These are phyloP conservation scores for Penicillium macrosclerotiorum DNA, from an alignment of 495 filamentous ascomycete genomes.

Conservation along the genomic window DNA sequence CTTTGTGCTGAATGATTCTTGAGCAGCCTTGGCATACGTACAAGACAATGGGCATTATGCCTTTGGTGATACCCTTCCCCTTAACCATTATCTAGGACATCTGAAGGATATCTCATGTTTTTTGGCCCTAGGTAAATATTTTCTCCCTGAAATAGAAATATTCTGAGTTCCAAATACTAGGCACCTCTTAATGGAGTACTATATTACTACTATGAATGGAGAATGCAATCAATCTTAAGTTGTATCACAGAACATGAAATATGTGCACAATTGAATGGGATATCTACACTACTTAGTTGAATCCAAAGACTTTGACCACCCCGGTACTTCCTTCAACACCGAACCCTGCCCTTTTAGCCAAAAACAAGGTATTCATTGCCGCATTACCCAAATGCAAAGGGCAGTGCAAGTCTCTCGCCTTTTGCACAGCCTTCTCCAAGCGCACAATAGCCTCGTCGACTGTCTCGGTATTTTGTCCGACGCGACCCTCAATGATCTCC, in stretches of 20 bases:
- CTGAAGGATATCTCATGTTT: background rate
- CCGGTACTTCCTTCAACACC: conserved; percentile 32
- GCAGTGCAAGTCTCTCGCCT: conserved; percentile 52
- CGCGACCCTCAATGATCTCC: conserved; percentile 46
- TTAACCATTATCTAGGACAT: background rate
- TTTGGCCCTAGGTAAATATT: no score
- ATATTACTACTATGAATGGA: no score
- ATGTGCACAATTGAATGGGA: background rate
- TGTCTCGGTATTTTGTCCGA: conserved; percentile 35
- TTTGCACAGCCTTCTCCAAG: conserved; percentile 59
- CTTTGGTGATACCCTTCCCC: background rate
- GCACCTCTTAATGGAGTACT: no score
- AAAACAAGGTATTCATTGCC: conserved; percentile 36
- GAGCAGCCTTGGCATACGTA: no score
- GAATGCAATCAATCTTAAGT: no score
- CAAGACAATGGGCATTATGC: no score
- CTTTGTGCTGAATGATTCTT: background rate
- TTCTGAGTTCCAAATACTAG: no score
- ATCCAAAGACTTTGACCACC: conserved; percentile 38
- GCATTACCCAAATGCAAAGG: conserved; percentile 44
- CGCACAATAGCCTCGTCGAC: conserved; percentile 56
- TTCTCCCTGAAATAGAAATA: no score
- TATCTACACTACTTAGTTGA: conserved; percentile 17
- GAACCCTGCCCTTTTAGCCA: conserved; percentile 33
- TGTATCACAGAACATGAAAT: background rate